phyloP scores from a whole-genome alignment of 352 stramenopile species.

The Pythium rhizo-oryzae region DNA sequence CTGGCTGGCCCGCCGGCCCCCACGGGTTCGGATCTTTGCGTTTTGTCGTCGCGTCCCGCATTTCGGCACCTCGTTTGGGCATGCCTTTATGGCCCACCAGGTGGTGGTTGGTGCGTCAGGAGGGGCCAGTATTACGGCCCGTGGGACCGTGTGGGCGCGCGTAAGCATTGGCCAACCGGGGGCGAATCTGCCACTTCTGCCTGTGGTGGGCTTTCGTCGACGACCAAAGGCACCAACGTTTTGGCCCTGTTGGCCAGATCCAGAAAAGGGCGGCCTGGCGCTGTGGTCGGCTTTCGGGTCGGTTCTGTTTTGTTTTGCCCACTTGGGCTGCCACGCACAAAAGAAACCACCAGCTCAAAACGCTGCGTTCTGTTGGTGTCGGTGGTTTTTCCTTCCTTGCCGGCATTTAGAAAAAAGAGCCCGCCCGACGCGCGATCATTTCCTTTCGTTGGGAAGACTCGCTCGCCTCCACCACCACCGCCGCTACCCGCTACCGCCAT shows the following conservation, averaged over 20 bases:
- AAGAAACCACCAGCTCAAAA: constrained; percentile 16
- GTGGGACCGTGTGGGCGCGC: neutral
- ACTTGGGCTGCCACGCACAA: neutral
- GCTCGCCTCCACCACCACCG: neutral
- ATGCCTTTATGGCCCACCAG: neutral
- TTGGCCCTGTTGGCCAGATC: constrained; percentile 1
- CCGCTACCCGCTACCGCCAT: neutral
- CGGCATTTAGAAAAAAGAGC: constrained; percentile 23
- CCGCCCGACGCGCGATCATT: constrained; percentile 12
- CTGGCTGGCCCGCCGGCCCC: neutral
- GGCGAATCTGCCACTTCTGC: constrained; percentile 7
- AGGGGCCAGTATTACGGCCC: constrained; percentile 20
- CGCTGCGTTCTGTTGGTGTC: neutral
- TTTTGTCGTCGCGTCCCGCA: constrained; percentile 3
- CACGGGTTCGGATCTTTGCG: neutral
- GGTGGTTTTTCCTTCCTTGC: constrained; percentile 17
- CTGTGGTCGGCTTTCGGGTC: constrained; percentile 2
- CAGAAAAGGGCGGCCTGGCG: neutral
- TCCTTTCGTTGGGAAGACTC: neutral
- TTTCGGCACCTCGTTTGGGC: neutral
- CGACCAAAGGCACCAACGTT: neutral
- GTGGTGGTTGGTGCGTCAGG: constrained; percentile 3
- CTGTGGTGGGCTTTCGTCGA: neutral
- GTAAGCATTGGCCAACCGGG: constrained; percentile 6
- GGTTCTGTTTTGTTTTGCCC: constrained; percentile 19